A percentile compares a stretch with the other conserved stretches of the same genome.
These are phyloP conservation scores for Desmodesmus armatus DNA, from an alignment of 139 green algal species.

Conservation along the genomic window DNA sequence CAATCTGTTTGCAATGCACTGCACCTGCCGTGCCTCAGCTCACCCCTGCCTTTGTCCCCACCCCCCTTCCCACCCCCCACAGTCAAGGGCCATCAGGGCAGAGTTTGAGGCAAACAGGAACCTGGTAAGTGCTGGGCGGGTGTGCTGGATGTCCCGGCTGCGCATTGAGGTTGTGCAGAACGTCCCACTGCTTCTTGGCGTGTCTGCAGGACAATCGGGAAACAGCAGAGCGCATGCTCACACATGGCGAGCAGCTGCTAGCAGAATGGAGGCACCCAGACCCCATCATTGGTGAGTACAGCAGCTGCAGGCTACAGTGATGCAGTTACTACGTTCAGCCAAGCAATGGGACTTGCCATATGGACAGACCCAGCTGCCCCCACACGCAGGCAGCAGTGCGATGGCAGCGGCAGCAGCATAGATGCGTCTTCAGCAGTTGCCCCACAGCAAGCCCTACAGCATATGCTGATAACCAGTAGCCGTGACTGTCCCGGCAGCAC, in stretches of 20 bases:
- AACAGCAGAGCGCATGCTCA: constrained; percentile 40
- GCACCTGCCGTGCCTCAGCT: no score
- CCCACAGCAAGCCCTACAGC: no score
- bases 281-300: constrained; percentile 31
- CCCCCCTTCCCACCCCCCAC: no score
- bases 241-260: constrained; percentile 46
- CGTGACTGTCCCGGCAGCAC: no score
- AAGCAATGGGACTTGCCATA: background rate
- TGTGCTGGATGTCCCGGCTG: background rate
- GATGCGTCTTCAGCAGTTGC: background rate
- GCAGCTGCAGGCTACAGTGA: background rate
- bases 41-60: no score
- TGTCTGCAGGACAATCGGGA: constrained; percentile 37
- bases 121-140: constrained; percentile 16
- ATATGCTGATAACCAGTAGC: no score
- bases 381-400: background rate
- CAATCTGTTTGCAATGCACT: no score
- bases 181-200: background rate
- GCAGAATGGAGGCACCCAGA: constrained; percentile 44
- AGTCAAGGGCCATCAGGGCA: constrained; percentile 40
- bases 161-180: background rate
- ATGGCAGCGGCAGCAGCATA: background rate
- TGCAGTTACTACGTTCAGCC: background rate
- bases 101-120: constrained; percentile 50
- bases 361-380: background rate